phyloP scores from a whole-genome alignment of 176 grass and related monocot species.

The Phoenix dactylifera region DNA sequence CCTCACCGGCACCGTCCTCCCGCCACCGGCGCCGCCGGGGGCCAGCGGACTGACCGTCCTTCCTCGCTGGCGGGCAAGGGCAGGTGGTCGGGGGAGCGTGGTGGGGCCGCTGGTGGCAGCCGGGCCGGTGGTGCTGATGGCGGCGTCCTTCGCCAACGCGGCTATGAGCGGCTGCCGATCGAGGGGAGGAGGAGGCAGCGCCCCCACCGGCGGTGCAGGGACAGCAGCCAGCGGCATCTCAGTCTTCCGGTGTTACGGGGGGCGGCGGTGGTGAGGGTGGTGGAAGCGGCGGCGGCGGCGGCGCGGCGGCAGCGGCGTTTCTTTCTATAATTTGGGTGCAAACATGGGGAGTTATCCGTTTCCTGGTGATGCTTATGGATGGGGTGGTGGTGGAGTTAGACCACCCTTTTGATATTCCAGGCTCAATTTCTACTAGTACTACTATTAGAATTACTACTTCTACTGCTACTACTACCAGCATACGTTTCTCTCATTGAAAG shows the following conservation, averaged over 20 bases:
- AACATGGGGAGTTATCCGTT: slow-evolving; percentile 62
- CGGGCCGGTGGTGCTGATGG: slow-evolving; percentile 85
- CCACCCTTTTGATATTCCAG: slow-evolving; percentile 49
- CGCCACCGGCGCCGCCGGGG: slow-evolving; percentile 67
- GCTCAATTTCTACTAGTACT: slow-evolving; percentile 1
- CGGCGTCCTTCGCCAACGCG: slow-evolving; percentile 76
- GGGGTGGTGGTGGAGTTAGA: slow-evolving; percentile 52
- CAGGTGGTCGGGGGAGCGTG: slow-evolving; percentile 88
- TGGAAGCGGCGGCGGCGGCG: slow-evolving; percentile 32
- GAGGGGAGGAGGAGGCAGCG: slow-evolving; percentile 55
- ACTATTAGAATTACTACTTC: not conserved
- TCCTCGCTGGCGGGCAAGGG: slow-evolving; percentile 74
- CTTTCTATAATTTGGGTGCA: slow-evolving; percentile 73
- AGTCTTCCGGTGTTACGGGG: slow-evolving; percentile 64
- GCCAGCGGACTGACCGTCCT: slow-evolving; percentile 74
- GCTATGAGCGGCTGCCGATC: slow-evolving; percentile 86
- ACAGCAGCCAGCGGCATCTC: slow-evolving; percentile 61
- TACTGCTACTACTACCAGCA: no score
- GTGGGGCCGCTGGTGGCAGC: slow-evolving; percentile 63
- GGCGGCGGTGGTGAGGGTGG: slow-evolving; percentile 43
- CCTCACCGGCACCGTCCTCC: slow-evolving; percentile 88
- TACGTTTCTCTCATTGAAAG: no score
- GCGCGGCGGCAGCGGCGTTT: no score
- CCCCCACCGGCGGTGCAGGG: slow-evolving; percentile 24
- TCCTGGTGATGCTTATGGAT: slow-evolving; percentile 35